Conservation (phyloP, 345 rosid species). For the Odontarrhena argentea region DNA sequence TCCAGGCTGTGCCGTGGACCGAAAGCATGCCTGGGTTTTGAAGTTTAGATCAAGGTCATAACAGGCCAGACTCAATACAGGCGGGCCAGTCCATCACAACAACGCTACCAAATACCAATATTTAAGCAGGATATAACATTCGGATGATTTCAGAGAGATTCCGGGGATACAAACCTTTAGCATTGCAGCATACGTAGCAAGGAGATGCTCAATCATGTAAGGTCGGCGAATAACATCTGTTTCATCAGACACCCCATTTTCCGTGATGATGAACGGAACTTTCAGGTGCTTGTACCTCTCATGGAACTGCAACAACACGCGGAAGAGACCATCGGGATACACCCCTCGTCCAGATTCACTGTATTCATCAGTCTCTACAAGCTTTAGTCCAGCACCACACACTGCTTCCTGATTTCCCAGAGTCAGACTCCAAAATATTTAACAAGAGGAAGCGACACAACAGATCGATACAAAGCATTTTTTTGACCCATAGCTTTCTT, state of each 20-base stretch:
- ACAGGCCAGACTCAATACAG: constrained; percentile 7
- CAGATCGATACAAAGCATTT: constrained; percentile 8
- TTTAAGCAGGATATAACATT: constrained; percentile 19
- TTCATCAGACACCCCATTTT: constrained; percentile 88
- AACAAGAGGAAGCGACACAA: constrained; percentile 5
- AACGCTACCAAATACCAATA: constrained; percentile 15
- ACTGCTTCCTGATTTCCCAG: constrained; percentile 69
- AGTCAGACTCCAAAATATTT: constrained; percentile 25
- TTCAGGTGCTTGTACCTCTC: constrained; percentile 81
- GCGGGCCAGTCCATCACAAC: not conserved
- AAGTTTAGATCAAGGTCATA: constrained; percentile 10
- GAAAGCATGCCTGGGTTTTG: not conserved
- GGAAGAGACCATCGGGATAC: constrained; percentile 90
- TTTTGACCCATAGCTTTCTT: constrained; percentile 6
- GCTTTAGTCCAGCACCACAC: constrained; percentile 76
- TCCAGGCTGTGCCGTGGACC: not conserved
- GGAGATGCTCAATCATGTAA: constrained; percentile 84
- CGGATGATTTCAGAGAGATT: constrained; percentile 30
- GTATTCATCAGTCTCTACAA: constrained; percentile 90
- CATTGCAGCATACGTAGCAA: constrained; percentile 89
- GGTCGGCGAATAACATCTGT: constrained; percentile 88
- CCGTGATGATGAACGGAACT: constrained; percentile 78
- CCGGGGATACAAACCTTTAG: constrained; percentile 50
- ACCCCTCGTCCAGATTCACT: constrained; percentile 99
- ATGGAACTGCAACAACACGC: constrained; percentile 72